phyloP scores from a whole-genome alignment of 2,329 filamentous ascomycete species.

The Domatiomyces catenatus region DNA sequence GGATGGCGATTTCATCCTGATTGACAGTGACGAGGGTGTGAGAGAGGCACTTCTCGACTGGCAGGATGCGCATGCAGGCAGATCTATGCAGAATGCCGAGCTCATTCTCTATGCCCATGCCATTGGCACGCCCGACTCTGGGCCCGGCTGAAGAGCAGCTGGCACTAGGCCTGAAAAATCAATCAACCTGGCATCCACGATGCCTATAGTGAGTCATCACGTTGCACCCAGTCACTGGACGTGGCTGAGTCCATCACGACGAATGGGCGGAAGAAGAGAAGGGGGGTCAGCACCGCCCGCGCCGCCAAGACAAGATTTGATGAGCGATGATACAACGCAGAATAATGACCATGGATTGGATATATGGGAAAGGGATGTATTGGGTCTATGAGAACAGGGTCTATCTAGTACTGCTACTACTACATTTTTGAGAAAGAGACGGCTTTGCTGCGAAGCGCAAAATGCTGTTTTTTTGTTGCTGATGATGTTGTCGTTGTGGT shows the following conservation, averaged over 20 bases:
- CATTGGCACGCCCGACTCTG: not conserved
- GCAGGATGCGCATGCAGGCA: conserved; percentile 53
- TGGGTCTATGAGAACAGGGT: not conserved
- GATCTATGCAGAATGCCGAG: conserved; percentile 19
- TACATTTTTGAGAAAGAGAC: too few species aligned
- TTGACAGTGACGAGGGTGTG: conserved; percentile 90
- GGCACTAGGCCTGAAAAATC: not conserved
- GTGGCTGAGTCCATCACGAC: not conserved
- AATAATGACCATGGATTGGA: not conserved
- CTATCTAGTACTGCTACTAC: not conserved
- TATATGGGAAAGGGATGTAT: not conserved
- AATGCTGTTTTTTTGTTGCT: too few species aligned
- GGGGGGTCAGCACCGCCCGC: too few species aligned
- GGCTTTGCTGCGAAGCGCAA: too few species aligned
- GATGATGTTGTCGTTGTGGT: too few species aligned
- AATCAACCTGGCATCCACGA: not conserved
- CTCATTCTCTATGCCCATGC: conserved; percentile 14
- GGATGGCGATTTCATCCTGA: conserved; percentile 83
- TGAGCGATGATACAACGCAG: not conserved
- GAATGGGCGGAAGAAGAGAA: not conserved
- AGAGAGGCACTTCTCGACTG: conserved; percentile 91
- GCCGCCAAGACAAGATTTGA: not conserved
- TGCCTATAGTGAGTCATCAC: not conserved
- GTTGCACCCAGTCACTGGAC: not conserved
- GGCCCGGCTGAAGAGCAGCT: not conserved